phyloP scores from a whole-genome alignment of 73 alveolate species.

The Paramecium tetraurelia region DNA sequence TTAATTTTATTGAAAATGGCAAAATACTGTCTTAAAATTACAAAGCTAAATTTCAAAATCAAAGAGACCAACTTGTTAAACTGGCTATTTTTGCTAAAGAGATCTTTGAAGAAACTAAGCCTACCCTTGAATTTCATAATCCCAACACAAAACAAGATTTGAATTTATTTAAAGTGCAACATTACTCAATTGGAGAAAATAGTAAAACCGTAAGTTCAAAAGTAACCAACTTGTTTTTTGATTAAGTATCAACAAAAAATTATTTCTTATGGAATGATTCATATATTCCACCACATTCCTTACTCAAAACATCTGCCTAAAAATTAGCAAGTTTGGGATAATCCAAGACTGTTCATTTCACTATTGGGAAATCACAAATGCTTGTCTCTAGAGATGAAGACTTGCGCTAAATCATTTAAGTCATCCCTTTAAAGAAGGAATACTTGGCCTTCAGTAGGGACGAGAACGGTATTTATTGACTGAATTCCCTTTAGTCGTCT shows the following conservation, averaged over 20 bases:
- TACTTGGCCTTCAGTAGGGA: constrained; percentile 38
- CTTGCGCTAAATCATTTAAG: not conserved
- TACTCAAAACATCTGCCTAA: constrained; percentile 13
- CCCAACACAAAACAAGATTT: constrained; percentile 41
- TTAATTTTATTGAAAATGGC: constrained; percentile 44
- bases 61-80: constrained; percentile 42
- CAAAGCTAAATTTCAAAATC: constrained; percentile 37
- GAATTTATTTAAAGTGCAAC: constrained; percentile 31
- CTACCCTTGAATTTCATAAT: constrained; percentile 42
- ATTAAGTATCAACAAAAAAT: constrained; percentile 16
- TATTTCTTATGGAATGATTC: constrained; percentile 51
- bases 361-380: constrained; percentile 38
- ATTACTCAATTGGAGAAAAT: constrained; percentile 38
- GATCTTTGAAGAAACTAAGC: constrained; percentile 46
- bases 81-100: constrained; percentile 48
- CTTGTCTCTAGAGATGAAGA: constrained; percentile 38
- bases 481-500: not conserved
- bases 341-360: constrained; percentile 3
- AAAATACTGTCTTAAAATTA: constrained; percentile 37
- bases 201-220: not conserved
- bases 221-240: constrained; percentile 31
- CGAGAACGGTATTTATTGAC: not conserved
- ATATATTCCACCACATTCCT: constrained; percentile 42
- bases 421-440: constrained; percentile 31
- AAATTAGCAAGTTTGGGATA: constrained; percentile 19